Evolutionary conservation across 2,329 filamentous ascomycete genomes (phyloP).

Genomic region (Plenodomus tracheiphilus): DNA sequence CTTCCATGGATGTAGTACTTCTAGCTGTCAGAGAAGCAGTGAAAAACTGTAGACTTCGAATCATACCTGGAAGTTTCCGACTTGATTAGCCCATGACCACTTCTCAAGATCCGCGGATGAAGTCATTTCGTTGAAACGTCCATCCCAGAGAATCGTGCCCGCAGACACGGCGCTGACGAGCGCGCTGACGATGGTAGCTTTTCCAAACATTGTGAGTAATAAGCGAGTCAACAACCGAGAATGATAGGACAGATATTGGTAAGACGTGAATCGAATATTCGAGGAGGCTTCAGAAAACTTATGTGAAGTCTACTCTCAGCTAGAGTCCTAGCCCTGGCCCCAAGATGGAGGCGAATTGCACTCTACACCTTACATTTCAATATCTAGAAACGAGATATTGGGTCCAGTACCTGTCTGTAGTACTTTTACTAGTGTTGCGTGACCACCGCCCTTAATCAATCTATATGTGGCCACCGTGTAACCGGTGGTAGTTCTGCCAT

Average conservation of each 20-base stretch:
- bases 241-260: neutral
- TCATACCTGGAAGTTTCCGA: conserved; percentile 64
- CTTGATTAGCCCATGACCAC: conserved; percentile 70
- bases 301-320: conserved; percentile 21
- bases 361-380: conserved; percentile 19
- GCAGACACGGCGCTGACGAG: conserved; percentile 39
- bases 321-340: neutral
- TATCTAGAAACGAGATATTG: conserved; percentile 23
- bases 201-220: conserved; percentile 35
- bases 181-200: conserved; percentile 31
- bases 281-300: conserved; percentile 3
- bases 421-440: no score
- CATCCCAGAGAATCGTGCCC: conserved; percentile 64
- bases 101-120: conserved; percentile 59
- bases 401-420: conserved; percentile 14
- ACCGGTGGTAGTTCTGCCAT: conserved; percentile 31
- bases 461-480: conserved; percentile 38
- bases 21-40: neutral
- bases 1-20: conserved; percentile 73
- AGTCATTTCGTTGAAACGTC: conserved; percentile 64
- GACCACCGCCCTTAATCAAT: conserved; percentile 39
- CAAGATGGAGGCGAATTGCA: conserved; percentile 16
- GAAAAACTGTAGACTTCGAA: no score
- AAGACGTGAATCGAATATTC: neutral
- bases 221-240: neutral